Evolutionary conservation across 1,284 basidiomycete species (phyloP), one percentile per base, ranked within the genome.

Genomic region (Ustilago vetiveriae): DNA sequence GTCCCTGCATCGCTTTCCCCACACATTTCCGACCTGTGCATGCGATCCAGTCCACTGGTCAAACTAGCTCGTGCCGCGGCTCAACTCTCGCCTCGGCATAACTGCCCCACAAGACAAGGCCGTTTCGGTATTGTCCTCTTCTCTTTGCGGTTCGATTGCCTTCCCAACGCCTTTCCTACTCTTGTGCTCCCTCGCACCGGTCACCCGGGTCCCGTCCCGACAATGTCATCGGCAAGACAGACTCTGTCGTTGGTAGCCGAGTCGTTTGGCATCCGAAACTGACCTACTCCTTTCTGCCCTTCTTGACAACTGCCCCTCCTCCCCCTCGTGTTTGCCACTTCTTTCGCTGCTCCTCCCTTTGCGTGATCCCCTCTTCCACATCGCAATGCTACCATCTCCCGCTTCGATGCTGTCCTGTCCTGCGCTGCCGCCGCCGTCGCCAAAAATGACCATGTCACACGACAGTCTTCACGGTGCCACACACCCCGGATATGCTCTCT

Each of bases 401-500:
- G 7, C 33, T 16, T 14, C 33, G 6, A 7, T n/a, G 9, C 29
- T 36, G 16, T 4, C 16, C 45, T 29, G 39, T 17, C n/a, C n/a
- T n/a, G n/a, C n/a, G n/a, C n/a, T n/a, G n/a, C n/a, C n/a, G 6
- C 27, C 21, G 19, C 37, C 14, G 6, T 3, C 6, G 27, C 33
- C 30, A 21, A 23, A 24, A n/a, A 37, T 45, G 32, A n/a, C n/a
- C 24, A 19, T 44, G 36, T 4, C 13, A 24, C 39, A 14, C 10
- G 32, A 4, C 52, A 71, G 94, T 96, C 11, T 98, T 98, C 82
- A 88, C 88, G 50, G 94, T 98, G 32, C 95, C 95, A 9, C 90
- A 92, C 37, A 98, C 96, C 0, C 92, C 96, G 81, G 93, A 96
- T 82, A 93, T 98, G 57, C 83, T 98, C 57, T 93, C 93, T 4